phyloP scores from a whole-genome alignment of 495 filamentous ascomycete species.

The Pseudoneurospora amorphoporcata region DNA sequence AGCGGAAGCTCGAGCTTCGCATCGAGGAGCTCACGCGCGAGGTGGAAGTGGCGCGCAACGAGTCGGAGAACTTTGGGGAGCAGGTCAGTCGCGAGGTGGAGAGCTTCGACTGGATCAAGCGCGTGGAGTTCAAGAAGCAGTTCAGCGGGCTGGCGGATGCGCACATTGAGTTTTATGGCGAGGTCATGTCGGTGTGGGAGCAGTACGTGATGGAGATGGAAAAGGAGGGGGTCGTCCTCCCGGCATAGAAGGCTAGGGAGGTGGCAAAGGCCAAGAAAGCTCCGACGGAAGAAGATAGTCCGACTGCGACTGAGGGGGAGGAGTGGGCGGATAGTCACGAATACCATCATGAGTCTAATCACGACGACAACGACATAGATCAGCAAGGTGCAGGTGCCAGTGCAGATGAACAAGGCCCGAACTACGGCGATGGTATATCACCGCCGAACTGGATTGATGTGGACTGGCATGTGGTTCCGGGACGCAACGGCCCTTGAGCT shows the following conservation, averaged over 20 bases:
- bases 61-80: slow-evolving; percentile 82
- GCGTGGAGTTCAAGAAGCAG: slow-evolving; percentile 80
- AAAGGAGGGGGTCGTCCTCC: slow-evolving; percentile 39
- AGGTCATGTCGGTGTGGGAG: slow-evolving; percentile 79
- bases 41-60: slow-evolving; percentile 74
- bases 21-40: slow-evolving; percentile 84
- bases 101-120: slow-evolving; percentile 95
- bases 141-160: slow-evolving; percentile 72
- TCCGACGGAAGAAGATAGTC: neutral
- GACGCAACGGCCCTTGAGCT: neutral
- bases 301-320: neutral
- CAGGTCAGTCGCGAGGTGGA: slow-evolving; percentile 85
- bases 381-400: neutral
- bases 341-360: neutral
- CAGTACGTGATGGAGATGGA: slow-evolving; percentile 83
- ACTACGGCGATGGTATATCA: neutral
- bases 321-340: neutral
- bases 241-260: slow-evolving; percentile 13
- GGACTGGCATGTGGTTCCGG: neutral
- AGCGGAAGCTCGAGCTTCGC: slow-evolving; percentile 79
- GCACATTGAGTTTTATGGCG: slow-evolving; percentile 78
- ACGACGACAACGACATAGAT: neutral
- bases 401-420: neutral
- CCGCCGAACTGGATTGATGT: neutral
- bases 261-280: neutral